Evolutionary conservation across 108 stramenopile genomes (phyloP).

Genomic region (Nitzschia putrida): DNA sequence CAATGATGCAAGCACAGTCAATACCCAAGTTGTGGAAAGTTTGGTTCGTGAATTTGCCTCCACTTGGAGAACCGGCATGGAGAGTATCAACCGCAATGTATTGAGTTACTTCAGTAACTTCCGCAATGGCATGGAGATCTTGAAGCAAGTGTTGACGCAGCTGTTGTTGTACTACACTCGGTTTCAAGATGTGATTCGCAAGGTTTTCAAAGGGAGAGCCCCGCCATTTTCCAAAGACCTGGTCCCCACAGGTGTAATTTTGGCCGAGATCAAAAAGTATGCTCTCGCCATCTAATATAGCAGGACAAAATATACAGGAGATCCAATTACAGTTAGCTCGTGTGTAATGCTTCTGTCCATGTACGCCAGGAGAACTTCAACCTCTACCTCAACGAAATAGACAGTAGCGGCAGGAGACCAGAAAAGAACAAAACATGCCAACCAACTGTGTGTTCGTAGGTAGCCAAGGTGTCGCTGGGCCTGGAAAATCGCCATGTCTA

Average conservation of each 20-base stretch:
- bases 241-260: slow-evolving; percentile 90
- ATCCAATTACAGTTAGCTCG: too few relatives aligned
- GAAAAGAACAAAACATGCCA: too few relatives aligned
- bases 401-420: too few relatives aligned
- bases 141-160: slow-evolving; percentile 97
- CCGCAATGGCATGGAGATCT: slow-evolving; percentile 97
- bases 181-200: slow-evolving; percentile 95
- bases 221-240: slow-evolving; percentile 93
- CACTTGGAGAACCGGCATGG: slow-evolving; percentile 90
- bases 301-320: too few relatives aligned
- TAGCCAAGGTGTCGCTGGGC: too few relatives aligned
- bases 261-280: slow-evolving; percentile 97
- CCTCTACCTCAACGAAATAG: too few relatives aligned
- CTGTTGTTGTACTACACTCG: slow-evolving; percentile 95
- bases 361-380: too few relatives aligned
- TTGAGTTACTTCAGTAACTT: slow-evolving; percentile 95
- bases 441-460: too few relatives aligned
- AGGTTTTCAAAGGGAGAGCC: slow-evolving; percentile 77
- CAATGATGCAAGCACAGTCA: slow-evolving; percentile 61
- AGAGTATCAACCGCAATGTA: slow-evolving; percentile 94
- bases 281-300: slow-evolving; percentile 61
- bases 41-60: slow-evolving; percentile 93
- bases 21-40: slow-evolving; percentile 83
- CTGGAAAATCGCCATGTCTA: too few relatives aligned
- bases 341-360: too few relatives aligned